Base-by-base conservation (phyloP, 2,329 filamentous ascomycete genomes). In the Aspergillus udagawae region DNA sequence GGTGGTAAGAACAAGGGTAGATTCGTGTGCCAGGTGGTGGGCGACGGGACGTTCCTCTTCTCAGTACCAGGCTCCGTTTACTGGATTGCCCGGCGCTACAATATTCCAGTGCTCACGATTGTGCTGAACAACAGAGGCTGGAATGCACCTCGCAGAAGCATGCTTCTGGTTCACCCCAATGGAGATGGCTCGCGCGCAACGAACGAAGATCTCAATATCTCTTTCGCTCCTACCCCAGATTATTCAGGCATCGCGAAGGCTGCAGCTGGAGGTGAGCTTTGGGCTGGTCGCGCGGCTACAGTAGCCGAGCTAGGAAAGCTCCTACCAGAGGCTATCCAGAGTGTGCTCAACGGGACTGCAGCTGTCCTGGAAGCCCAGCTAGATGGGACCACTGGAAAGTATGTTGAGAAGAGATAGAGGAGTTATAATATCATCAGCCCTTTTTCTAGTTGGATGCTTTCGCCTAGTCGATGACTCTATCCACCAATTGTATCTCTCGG, bases 51-150 rank as follows among this genome's bases (percentile, higher is more conserved):
- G 0, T 89, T 80, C 69, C 77, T 89, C 8, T 89, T 89, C 73
- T 82, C 77, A 7, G 82, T 88, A 0, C 86, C 86, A 0, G 82
- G 83, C 0, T 83, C 80, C 3, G 86, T 89, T 0, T 89, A 88
- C 70, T 89, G 86, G 86, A 87, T 89, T 51, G 79, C 83, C 0
- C 79, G 85, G 60, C 79, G 85, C 23, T 89, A 89, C 70, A 80
- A 82, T 6, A 87, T 89, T 54, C 86, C 86, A 0, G 76, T 88
- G 12, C 71, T 89, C 38, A 87, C 85, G 0, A 84, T 89, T 47
- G 84, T 89, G 10, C 70, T 89, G 52, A 89, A 89, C 67, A 89
- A 89, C 66, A 84, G 87, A 72, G 86, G 86, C 48, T 89, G 86
- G 86, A 87, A 89, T 65, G 86, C 86, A 0, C 86, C 86, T 0